Evolutionary conservation across 495 filamentous ascomycete genomes (phyloP), one percentile per base, ranked within the genome.

Genomic region (Diplogelasinospora grovesii): DNA sequence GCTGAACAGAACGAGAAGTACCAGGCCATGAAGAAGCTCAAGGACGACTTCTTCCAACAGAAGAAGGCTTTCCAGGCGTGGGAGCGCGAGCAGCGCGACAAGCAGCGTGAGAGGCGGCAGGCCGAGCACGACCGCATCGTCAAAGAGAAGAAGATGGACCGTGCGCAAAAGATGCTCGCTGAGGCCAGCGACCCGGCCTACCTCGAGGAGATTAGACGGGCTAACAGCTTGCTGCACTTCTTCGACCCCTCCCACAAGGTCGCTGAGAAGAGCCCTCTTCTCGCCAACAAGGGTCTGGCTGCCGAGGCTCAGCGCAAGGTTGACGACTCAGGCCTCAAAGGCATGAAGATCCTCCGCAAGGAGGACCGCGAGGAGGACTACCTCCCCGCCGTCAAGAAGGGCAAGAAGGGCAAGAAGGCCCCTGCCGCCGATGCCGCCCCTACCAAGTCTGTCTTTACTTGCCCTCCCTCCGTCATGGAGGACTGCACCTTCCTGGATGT

Each of bases 101-200:
- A 79, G 41, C 73, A 77, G 41, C 77, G 85, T 21, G 69, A 73
- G 43, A 57, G 63, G 25, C 60, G 68, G 46, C 63, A 63, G 50
- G 64, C 61, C 28, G 90, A 95, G 66, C 82, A 81, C 39, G 77
- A 88, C 48, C 82, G 82, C 54, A 75, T 78, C 39, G 80, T 89
- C 70, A 83, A 83, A 49, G 85, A 94, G 46, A 83, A 83, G 68
- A 77, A 81, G 64, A 88, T 82, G 69, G 83, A 89, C 65, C 71
- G 85, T 21, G 92, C 92, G 14, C 75, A 89, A 70, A 83, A 86
- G 63, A 60, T 81, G 64, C 77, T 95, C 33, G 89, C 89, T 58
- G 89, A 95, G 66, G 92, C 93, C 43, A 89, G 85, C 39, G 74
- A 80, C 48, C 88, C 78, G 0, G 92, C 92, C 28, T 99, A 86